Base-by-base conservation (phyloP, 2,329 filamentous ascomycete species). In the Pseudopyrenochaeta lycopersici region DNA sequence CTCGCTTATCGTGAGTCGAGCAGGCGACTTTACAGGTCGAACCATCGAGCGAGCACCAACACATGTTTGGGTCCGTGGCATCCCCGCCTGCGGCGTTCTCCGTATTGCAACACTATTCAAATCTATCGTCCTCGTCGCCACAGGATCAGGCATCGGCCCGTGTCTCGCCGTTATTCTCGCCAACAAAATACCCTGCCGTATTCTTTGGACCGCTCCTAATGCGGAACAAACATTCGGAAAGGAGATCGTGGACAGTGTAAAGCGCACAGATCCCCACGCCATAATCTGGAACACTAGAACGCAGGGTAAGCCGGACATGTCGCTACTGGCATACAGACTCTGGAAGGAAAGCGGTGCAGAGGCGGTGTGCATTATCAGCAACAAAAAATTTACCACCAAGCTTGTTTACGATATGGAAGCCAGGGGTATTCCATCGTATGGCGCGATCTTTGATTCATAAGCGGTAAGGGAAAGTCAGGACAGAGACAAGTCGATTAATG, bases 331-430 rank as follows among this genome's bases (percentile, higher is more conserved):
- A 29, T 88, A 85, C 60, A 75, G 78, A 17, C 76, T 88, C 42
- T 80, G 78, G 56, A 75, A 74, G 54, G 77, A 84, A 46, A 80
- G 79, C 29, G 71, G 77, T 0, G 83, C 84, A 1, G 90, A 92
- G 79, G 90, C 88, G 2, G 88, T 91, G 14, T 87, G 90, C 63
- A 82, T 92, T 50, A 90, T 92, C 64, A 88, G 87, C 48, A 92
- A 92, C 68, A 87, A 89, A 52, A 83, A 78, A 57, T 83, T 91
- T 39, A 92, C 89, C 17, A 83, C 82, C 62, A 85, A 86, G 75
- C 80, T 92, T 4, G 88, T 92, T 1, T 90, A 88, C 73, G 87
- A 83, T 12, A 78, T 92, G 54, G 88, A 92, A 74, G 82, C 80
- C 29, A 80, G 87, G 49, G 88, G 88, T 0, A 76, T 91, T 20